Evolutionary conservation across 495 filamentous ascomycete species (phyloP).

Genomic region (Trichoderma gamsii): DNA sequence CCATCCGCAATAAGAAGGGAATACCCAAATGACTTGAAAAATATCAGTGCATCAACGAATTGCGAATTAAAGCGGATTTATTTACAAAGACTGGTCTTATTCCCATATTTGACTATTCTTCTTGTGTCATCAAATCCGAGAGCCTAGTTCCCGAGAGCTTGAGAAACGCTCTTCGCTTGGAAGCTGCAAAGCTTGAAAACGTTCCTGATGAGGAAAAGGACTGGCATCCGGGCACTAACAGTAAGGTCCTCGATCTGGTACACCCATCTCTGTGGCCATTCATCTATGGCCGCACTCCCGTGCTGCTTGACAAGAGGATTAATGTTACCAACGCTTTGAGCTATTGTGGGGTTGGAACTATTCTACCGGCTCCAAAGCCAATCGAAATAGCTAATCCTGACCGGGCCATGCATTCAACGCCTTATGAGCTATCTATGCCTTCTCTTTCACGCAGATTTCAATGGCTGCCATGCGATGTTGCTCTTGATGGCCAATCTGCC

Average conservation of each 20-base stretch:
- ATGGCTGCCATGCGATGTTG: constrained; percentile 53
- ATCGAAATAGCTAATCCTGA: background rate
- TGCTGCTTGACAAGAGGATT: constrained; percentile 27
- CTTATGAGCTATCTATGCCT: background rate
- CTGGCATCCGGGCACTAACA: constrained; percentile 52
- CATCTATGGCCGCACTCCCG: constrained; percentile 45
- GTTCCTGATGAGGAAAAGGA: constrained; percentile 45
- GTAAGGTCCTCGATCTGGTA: constrained; percentile 53
- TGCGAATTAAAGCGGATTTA: constrained; percentile 38
- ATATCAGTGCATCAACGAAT: constrained; percentile 40
- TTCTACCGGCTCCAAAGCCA: constrained; percentile 10
- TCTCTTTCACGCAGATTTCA: constrained; percentile 28
- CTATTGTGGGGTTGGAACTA: constrained; percentile 8
- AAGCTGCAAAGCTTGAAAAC: constrained; percentile 33
- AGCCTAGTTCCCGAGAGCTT: constrained; percentile 20
- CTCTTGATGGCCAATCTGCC: constrained; percentile 42
- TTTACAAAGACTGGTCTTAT: constrained; percentile 31
- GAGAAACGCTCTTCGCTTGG: constrained; percentile 20
- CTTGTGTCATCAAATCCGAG: constrained; percentile 29
- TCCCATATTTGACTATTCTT: constrained; percentile 25
- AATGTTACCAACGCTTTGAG: constrained; percentile 6
- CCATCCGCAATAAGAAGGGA: background rate
- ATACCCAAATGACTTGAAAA: background rate
- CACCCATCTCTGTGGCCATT: constrained; percentile 58
- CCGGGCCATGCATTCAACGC: background rate